Percentiles rank a stretch among this genome's conserved stretches.
Evolutionary conservation across 139 green algal genomes (phyloP).

Genomic region (Auxenochlorella pyrenoidosa): DNA sequence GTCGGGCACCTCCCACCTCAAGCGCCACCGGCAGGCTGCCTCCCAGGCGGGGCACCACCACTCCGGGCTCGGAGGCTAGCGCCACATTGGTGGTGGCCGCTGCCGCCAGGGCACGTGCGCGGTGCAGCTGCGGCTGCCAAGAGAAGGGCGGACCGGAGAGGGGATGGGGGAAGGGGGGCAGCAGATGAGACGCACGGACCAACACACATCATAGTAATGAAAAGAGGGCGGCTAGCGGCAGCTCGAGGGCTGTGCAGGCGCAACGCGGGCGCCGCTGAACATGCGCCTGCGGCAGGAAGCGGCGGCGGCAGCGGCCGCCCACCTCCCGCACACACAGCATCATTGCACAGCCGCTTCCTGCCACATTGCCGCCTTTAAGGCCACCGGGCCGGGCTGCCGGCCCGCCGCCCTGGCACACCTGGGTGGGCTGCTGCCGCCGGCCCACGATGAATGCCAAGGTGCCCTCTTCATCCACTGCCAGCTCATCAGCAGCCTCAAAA

Average conservation of each 20-base stretch:
- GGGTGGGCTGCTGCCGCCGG: conserved; percentile 12
- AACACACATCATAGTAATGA: too few relatives aligned
- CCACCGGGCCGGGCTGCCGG: neutral
- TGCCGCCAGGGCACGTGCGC: conserved; percentile 1
- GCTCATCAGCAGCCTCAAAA: conserved; percentile 39
- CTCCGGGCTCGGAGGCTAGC: neutral
- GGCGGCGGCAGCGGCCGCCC: too few relatives aligned
- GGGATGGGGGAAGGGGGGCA: neutral
- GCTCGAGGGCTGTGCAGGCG: too few relatives aligned
- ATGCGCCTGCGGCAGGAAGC: too few relatives aligned
- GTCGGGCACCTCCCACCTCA: too few relatives aligned
- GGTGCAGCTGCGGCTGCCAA: conserved; percentile 35
- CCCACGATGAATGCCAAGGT: conserved; percentile 34
- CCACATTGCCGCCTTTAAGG: too few relatives aligned
- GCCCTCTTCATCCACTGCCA: neutral
- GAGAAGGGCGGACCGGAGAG: neutral
- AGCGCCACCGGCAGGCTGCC: conserved; percentile 79
- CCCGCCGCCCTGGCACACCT: neutral
- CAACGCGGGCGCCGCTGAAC: too few relatives aligned
- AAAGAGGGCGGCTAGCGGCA: neutral
- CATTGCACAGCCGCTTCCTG: neutral
- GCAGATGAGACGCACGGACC: too few relatives aligned
- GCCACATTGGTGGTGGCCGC: conserved; percentile 29
- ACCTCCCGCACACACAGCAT: too few relatives aligned
- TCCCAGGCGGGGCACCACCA: conserved; percentile 67